Evolutionary conservation across 495 filamentous ascomycete genomes (phyloP).

Genomic region (Penicillium roqueforti): DNA sequence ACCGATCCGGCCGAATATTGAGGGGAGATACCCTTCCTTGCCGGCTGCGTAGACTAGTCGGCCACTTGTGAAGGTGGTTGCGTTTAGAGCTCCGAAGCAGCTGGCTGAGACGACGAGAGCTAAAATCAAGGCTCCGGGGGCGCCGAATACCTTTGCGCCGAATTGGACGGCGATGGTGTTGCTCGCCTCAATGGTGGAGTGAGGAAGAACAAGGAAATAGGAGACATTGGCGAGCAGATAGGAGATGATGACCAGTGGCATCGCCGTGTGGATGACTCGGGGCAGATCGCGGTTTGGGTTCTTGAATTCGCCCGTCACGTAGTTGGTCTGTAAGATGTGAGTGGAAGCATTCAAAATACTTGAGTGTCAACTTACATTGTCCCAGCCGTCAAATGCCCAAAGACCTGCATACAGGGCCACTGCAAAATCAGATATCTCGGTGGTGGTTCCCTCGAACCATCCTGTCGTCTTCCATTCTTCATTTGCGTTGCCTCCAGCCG

Average conservation of each 20-base stretch:
- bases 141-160: conserved; percentile 83
- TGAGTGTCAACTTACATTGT: conserved; percentile 66
- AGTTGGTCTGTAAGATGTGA: conserved; percentile 67
- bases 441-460: conserved; percentile 86
- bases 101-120: conserved; percentile 84
- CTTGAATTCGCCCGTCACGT: conserved; percentile 93
- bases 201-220: conserved; percentile 93
- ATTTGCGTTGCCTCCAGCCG: conserved; percentile 68
- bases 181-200: conserved; percentile 68
- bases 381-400: conserved; percentile 99
- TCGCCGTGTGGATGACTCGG: conserved; percentile 91
- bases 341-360: conserved; percentile 2
- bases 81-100: conserved; percentile 91
- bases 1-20: conserved; percentile 78
- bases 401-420: conserved; percentile 92
- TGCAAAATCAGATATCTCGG: conserved; percentile 77
- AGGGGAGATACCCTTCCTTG: conserved; percentile 90
- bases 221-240: conserved; percentile 88
- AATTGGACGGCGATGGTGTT: conserved; percentile 96
- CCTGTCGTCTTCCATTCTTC: conserved; percentile 79
- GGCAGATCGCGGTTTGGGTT: conserved; percentile 87
- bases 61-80: conserved; percentile 87
- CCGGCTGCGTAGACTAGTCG: conserved; percentile 91
- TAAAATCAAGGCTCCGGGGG: conserved; percentile 73
- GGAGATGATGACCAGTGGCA: conserved; percentile 86